Evolutionary conservation across 148 eudicot species (phyloP).

Genomic region (Rhododendron ovatum): DNA sequence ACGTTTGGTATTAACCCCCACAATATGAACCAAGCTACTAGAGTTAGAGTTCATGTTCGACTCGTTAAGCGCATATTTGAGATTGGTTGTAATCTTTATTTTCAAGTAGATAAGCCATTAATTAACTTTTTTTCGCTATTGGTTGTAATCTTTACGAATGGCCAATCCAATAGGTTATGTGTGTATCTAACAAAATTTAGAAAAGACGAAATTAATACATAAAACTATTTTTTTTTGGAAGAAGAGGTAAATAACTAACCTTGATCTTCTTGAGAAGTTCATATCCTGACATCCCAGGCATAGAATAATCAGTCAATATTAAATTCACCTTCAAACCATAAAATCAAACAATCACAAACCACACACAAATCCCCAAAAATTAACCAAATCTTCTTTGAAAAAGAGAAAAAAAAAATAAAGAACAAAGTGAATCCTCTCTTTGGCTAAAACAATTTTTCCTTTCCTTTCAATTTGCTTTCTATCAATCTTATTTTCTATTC

Average conservation of each 20-base stretch:
- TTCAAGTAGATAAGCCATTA: too few relatives aligned
- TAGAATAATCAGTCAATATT: conserved; percentile 81
- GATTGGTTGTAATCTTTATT: neutral
- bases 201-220: too few relatives aligned
- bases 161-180: too few relatives aligned
- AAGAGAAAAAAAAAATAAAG: too few relatives aligned
- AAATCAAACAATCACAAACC: conserved; percentile 6
- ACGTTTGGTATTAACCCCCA: neutral
- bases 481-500: too few relatives aligned
- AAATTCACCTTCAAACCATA: conserved; percentile 55
- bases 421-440: too few relatives aligned
- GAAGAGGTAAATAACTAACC: conserved; percentile 29
- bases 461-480: too few relatives aligned
- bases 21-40: neutral
- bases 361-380: neutral
- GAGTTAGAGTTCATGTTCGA: neutral
- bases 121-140: too few relatives aligned
- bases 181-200: too few relatives aligned
- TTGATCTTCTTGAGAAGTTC: conserved; percentile 65
- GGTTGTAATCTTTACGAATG: too few relatives aligned
- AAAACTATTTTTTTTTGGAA: too few relatives aligned
- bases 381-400: conserved; percentile 11
- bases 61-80: neutral
- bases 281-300: conserved; percentile 88
- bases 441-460: too few relatives aligned